Evolutionary conservation across 176 grass and related monocot genomes (phyloP).

Genomic region (Triticum timopheevii): DNA sequence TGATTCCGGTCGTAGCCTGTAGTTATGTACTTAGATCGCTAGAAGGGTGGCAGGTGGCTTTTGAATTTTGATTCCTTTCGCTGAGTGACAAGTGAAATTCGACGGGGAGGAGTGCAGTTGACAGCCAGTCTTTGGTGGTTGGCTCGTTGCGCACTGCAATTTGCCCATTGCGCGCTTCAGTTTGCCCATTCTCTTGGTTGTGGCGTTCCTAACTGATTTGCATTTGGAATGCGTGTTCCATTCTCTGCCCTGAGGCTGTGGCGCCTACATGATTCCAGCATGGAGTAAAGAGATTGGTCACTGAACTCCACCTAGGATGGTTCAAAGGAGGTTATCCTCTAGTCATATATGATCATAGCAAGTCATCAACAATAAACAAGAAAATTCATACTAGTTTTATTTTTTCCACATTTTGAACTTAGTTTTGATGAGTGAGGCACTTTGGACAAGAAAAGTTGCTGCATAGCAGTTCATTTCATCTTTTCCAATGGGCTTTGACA

Average conservation of each 20-base stretch:
- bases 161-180: neutral
- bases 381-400: neutral
- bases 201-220: neutral
- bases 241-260: neutral
- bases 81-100: neutral
- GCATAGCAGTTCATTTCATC: slow-evolving; percentile 15
- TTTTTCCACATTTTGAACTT: neutral
- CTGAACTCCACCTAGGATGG: neutral
- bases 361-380: neutral
- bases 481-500: neutral
- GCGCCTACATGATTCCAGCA: neutral
- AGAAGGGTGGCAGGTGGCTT: neutral
- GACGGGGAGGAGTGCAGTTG: neutral
- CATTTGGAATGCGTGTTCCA: slow-evolving; percentile 4
- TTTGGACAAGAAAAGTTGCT: neutral
- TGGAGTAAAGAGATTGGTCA: neutral
- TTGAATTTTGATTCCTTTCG: neutral
- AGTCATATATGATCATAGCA: neutral
- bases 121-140: neutral
- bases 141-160: slow-evolving; percentile 20
- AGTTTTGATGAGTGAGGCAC: neutral
- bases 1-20: neutral
- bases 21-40: slow-evolving; percentile 30
- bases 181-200: neutral
- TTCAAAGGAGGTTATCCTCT: neutral